phyloP scores from a whole-genome alignment of 345 rosid species.

The Gynandropsis gynandra region DNA sequence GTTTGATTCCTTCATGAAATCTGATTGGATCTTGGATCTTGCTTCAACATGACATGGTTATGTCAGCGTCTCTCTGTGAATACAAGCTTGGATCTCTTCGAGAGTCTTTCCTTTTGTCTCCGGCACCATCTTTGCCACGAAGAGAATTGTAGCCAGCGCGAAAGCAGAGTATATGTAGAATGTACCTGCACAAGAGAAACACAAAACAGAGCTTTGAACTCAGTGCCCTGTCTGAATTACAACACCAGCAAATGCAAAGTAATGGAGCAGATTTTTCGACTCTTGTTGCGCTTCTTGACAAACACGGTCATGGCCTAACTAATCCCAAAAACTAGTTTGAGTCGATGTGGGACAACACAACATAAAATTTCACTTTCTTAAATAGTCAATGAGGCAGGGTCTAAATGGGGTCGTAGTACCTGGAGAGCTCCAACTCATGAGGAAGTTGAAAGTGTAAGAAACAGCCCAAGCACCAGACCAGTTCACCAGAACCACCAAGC shows the following conservation, averaged over 20 bases:
- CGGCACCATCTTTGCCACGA: constrained; percentile 71
- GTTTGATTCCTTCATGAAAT: neutral
- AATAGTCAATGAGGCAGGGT: too few species aligned
- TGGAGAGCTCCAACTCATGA: constrained; percentile 71
- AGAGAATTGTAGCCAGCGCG: constrained; percentile 50
- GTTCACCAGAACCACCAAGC: constrained; percentile 83
- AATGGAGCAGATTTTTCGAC: too few species aligned
- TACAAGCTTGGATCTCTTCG: constrained; percentile 75
- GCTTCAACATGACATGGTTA: too few species aligned
- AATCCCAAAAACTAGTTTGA: too few species aligned
- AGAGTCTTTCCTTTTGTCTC: constrained; percentile 93
- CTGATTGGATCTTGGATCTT: neutral
- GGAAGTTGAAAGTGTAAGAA: constrained; percentile 81
- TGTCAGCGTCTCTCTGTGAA: constrained; percentile 28
- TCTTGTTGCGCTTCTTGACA: too few species aligned
- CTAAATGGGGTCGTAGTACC: constrained; percentile 28
- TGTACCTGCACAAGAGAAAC: constrained; percentile 55
- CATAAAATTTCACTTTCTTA: too few species aligned
- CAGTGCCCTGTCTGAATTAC: neutral
- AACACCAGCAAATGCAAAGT: too few species aligned
- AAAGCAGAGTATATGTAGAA: constrained; percentile 62
- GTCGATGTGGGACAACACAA: too few species aligned
- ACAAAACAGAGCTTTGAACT: neutral
- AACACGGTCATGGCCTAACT: too few species aligned
- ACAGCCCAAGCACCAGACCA: constrained; percentile 95